A percentile compares a stretch with the other conserved stretches of the same genome.
phyloP scores from a whole-genome alignment of 352 stramenopile species.

The Phytophthora citricola region DNA sequence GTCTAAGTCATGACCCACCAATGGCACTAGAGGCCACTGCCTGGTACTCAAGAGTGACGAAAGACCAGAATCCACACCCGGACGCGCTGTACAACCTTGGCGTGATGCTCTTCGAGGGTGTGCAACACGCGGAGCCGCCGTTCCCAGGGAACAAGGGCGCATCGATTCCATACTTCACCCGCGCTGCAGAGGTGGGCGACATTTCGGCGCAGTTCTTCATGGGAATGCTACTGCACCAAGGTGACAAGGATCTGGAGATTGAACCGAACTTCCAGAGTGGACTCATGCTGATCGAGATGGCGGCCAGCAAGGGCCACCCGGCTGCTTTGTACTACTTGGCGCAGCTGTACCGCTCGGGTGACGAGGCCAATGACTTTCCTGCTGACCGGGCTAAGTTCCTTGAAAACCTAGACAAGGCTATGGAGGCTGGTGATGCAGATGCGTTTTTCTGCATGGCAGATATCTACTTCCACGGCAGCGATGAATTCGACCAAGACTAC shows the following conservation, averaged over 20 bases:
- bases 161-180: slow-evolving; percentile 81
- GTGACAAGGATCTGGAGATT: slow-evolving; percentile 75
- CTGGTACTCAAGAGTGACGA: slow-evolving; percentile 77
- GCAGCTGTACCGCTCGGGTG: slow-evolving; percentile 88
- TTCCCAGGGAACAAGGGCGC: slow-evolving; percentile 62
- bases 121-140: slow-evolving; percentile 74
- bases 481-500: slow-evolving; percentile 76
- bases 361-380: slow-evolving; percentile 53
- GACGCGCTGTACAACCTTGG: slow-evolving; percentile 89
- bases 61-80: slow-evolving; percentile 63
- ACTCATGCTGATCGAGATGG: slow-evolving; percentile 82
- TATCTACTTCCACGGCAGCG: slow-evolving; percentile 86
- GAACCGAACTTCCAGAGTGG: slow-evolving; percentile 65
- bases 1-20: slow-evolving; percentile 78
- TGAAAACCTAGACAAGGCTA: slow-evolving; percentile 65
- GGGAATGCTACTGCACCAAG: slow-evolving; percentile 81
- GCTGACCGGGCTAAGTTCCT: slow-evolving; percentile 67
- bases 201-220: slow-evolving; percentile 88
- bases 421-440: slow-evolving; percentile 69
- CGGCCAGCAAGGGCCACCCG: slow-evolving; percentile 69
- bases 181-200: slow-evolving; percentile 79
- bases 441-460: slow-evolving; percentile 88
- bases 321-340: slow-evolving; percentile 85
- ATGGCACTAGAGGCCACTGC: slow-evolving; percentile 70
- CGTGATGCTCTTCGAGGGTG: slow-evolving; percentile 77